phyloP scores from a whole-genome alignment of 2,329 filamentous ascomycete species.

The Clonostachys byssicola region DNA sequence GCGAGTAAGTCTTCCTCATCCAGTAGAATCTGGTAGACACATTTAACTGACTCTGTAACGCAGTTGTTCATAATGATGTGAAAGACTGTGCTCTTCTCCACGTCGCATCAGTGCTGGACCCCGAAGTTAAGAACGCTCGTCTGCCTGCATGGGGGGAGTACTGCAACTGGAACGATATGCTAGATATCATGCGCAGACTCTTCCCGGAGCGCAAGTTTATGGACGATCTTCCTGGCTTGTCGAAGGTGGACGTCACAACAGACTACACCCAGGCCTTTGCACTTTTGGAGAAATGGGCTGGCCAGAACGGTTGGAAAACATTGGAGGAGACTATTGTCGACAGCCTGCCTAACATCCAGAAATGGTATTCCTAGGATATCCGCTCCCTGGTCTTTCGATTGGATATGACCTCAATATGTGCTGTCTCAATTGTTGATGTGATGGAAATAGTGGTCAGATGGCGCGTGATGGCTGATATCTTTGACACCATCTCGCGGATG shows the following conservation, averaged over 20 bases:
- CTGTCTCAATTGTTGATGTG: no score
- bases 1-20: no score
- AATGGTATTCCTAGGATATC: no score
- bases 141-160: constrained; percentile 15
- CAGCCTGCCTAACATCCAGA: no score
- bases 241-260: constrained; percentile 22
- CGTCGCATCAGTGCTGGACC: constrained; percentile 16
- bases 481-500: no score
- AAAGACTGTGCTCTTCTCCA: constrained; percentile 19
- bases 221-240: constrained; percentile 24
- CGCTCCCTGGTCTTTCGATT: no score
- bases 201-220: constrained; percentile 36
- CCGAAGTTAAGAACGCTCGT: constrained; percentile 14
- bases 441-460: no score
- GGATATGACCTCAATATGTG: no score
- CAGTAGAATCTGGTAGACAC: no score
- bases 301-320: neutral
- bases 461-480: no score
- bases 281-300: constrained; percentile 36
- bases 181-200: constrained; percentile 59
- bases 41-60: no score
- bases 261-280: constrained; percentile 49
- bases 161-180: constrained; percentile 44
- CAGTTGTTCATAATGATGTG: constrained; percentile 8
- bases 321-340: no score